These are phyloP conservation scores for Tardiomyces digboiensis DNA, from an alignment of 1,139 yeast genomes.

Conservation along the genomic window DNA sequence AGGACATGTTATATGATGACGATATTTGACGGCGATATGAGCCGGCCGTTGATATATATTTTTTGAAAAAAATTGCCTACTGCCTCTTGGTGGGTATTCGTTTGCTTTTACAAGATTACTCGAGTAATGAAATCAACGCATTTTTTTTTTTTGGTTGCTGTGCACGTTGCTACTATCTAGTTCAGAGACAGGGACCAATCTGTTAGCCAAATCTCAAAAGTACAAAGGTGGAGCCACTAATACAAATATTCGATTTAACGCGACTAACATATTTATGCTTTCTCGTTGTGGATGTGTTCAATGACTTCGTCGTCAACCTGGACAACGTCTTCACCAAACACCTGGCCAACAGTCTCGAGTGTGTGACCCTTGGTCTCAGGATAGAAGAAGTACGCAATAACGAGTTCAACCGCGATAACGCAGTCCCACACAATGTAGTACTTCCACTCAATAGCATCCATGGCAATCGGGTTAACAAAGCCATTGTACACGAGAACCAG, in stretches of 20 bases:
- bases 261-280: no score
- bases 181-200: no score
- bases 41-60: not conserved
- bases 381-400: conserved; percentile 41
- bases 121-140: no score
- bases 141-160: no score
- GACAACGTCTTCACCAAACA: conserved; percentile 2
- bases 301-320: not conserved
- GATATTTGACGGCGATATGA: not conserved
- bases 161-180: no score
- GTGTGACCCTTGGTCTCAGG: conserved; percentile 34
- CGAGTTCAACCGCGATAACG: conserved; percentile 43
- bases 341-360: conserved; percentile 39
- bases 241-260: no score
- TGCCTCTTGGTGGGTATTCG: no score
- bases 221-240: no score
- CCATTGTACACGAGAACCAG: conserved; percentile 30
- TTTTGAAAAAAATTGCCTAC: no score
- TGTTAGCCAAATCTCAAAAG: no score
- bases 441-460: conserved; percentile 27
- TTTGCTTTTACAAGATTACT: no score
- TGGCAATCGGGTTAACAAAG: conserved; percentile 35
- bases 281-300: not conserved
- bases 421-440: conserved; percentile 30
- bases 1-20: not conserved